Evolutionary conservation across 2,329 filamentous ascomycete species (phyloP).

Genomic region (Botrytis aclada): DNA sequence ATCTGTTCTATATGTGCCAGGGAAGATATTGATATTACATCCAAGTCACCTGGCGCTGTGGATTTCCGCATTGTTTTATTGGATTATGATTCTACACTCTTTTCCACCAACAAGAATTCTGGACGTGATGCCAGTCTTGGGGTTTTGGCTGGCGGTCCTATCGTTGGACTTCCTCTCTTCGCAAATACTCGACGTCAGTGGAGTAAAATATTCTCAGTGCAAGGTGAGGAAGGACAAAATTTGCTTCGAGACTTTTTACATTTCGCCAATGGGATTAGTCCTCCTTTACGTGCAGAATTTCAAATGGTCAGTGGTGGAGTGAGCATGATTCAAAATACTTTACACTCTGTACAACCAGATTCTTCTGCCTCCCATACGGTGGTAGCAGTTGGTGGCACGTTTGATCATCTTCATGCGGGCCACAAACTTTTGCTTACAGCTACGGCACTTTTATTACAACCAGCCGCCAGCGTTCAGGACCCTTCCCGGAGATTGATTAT

Average conservation of each 20-base stretch:
- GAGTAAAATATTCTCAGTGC: slow-evolving; percentile 62
- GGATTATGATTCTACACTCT: slow-evolving; percentile 51
- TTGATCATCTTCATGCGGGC: slow-evolving; percentile 91
- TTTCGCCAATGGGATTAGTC: slow-evolving; percentile 47
- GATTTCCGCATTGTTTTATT: slow-evolving; percentile 74
- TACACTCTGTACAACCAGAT: slow-evolving; percentile 12
- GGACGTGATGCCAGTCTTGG: neutral
- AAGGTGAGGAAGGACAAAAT: slow-evolving; percentile 60
- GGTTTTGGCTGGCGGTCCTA: slow-evolving; percentile 37
- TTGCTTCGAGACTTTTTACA: slow-evolving; percentile 51
- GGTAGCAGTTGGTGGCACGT: slow-evolving; percentile 87
- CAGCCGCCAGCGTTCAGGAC: slow-evolving; percentile 40
- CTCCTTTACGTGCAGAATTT: slow-evolving; percentile 50
- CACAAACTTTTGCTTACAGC: slow-evolving; percentile 97
- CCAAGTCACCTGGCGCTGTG: slow-evolving; percentile 66
- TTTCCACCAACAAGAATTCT: slow-evolving; percentile 40
- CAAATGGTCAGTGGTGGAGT: slow-evolving; percentile 53
- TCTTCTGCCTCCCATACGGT: slow-evolving; percentile 47
- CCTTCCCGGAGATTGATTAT: slow-evolving; percentile 63
- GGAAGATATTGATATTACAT: slow-evolving; percentile 51
- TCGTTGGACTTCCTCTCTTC: slow-evolving; percentile 50
- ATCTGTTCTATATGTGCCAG: slow-evolving; percentile 69
- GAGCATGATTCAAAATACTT: slow-evolving; percentile 41
- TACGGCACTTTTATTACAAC: slow-evolving; percentile 66
- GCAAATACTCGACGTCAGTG: slow-evolving; percentile 56